Conservation (phyloP, 257 asterid genomes). For the Jasminum sambac region DNA sequence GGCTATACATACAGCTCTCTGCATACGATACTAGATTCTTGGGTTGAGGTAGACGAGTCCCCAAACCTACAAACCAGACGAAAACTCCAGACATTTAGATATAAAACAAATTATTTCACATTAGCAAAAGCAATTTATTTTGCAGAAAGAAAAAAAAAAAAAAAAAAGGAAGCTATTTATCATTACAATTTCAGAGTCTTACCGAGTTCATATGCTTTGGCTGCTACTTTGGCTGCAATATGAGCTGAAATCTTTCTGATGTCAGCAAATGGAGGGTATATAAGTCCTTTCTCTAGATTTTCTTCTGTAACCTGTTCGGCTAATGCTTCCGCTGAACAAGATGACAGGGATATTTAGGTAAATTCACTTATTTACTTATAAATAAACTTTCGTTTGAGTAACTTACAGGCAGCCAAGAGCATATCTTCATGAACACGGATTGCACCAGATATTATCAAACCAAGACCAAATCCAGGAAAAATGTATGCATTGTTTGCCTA, state of each 20-base stretch:
- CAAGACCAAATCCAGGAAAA: constrained; percentile 91
- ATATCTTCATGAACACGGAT: constrained; percentile 91
- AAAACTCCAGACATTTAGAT: constrained; percentile 9
- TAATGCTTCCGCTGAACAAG: constrained; percentile 76
- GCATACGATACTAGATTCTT: constrained; percentile 65
- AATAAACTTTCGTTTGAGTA: background rate
- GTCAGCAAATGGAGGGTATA: constrained; percentile 78
- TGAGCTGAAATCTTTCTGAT: constrained; percentile 87
- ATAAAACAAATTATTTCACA: background rate
- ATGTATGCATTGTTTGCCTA: constrained; percentile 92
- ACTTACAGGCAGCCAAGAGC: constrained; percentile 96
- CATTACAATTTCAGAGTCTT: background rate
- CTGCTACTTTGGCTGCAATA: constrained; percentile 87
- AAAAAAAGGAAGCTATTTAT: background rate
- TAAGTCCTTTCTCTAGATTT: constrained; percentile 72
- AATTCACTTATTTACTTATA: background rate
- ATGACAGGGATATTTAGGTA: constrained; percentile 3
- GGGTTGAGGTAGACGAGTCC: constrained; percentile 82
- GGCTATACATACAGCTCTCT: constrained; percentile 94
- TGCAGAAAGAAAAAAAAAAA: too few species aligned
- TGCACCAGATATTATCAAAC: constrained; percentile 89
- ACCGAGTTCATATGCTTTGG: constrained; percentile 92
- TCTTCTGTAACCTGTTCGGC: constrained; percentile 77
- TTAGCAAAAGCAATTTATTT: background rate
- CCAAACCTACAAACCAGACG: constrained; percentile 55